Base-by-base conservation (phyloP, 2,329 filamentous ascomycete genomes). In the Diaporthe citriasiana region DNA sequence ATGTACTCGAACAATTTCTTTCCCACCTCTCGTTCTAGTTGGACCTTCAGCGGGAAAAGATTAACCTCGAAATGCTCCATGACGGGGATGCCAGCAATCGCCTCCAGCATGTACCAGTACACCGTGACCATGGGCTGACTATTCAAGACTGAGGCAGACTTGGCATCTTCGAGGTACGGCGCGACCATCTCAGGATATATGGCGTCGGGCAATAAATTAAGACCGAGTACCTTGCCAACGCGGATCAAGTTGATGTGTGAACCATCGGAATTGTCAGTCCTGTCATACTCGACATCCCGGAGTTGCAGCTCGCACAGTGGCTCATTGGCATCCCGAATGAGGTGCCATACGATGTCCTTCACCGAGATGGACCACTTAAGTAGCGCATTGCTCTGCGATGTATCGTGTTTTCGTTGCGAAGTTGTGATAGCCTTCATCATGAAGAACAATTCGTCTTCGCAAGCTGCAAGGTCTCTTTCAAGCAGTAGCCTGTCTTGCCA, bases 381-480 rank as follows among this genome's bases (percentile, higher is more conserved):
- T 53, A 98, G 86, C 8, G 95, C 95, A 74, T 91, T 95, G 73
- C 92, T 93, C 76, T 95, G 90, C 9, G 91, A 90, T 66, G 91
- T 90, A 75, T 97, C 95, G 76, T 91, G 92, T 81, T 95, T 97
- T 74, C 95, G 89, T 83, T 99, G 97, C 7, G 96, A 97, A 3
- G 95, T 97, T 1, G 97, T 99, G 81, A 99, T 99, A 51, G 97
- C 97, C 80, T 99, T 98, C 97, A 99, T 98, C 87, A 99, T 94
- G 85, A 99, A 99, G 88, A 99, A 99, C 12, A 99, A 85, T 82
- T 99, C 97, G 79, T 99, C 97, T 82, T 98, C 97, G 79, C 95
- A 98, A 27, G 91, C 91, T 13, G 94, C 91, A 68, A 99, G 86
- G 81, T 99, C 97, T 69, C 94, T 93, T 81, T 99, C 97, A 56